Base-by-base conservation (phyloP, 352 stramenopile genomes). In the Phytophthora ramorum region DNA sequence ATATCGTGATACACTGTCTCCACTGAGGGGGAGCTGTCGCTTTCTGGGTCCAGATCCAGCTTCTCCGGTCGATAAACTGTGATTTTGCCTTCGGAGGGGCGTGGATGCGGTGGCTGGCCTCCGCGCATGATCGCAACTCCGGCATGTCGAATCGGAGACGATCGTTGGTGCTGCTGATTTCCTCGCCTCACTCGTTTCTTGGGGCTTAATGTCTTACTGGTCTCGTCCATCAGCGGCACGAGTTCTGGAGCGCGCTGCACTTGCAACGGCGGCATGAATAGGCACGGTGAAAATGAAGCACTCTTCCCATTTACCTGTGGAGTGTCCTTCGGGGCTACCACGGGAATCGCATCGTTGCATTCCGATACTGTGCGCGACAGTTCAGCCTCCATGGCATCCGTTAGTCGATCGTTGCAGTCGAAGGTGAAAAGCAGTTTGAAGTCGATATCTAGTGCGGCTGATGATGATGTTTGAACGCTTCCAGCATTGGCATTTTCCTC, bases 401-500 rank as follows among this genome's bases (percentile, higher is more conserved):
- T 58, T 0, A 73, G 45, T 17, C 61, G 60, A 30, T 85, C 73
- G 8, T 55, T 40, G 8, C 30, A 16, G 4, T 76, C 63, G 30
- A 86, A 85, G 0, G 48, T 72, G 24, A 69, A 86, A 9, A 85
- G 24, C 2, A 90, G 35, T 30, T 83, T 68, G 56, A 87, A 79
- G 20, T 72, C 70, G 17, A 87, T 63, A 16, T 83, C 71, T 34
- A 88, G 58, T 9, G 40, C 24, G 24, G 53, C 30, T 3, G 67
- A 32, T 2, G 54, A 12, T n/a, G 58, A 57, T 16, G 60, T 20
- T 40, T 68, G 41, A 45, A 57, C 40, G 14, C 41, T 62, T 12
- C 38, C 14, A 16, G 44, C 49, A 32, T 35, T 59, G 1, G 17
- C 1, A 38, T 71, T 48, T 22, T 75, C 56, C 51, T 89, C 72